Evolutionary conservation across 371 early-diverging fungal genomes (phyloP).

Genomic region (Lichtheimia corymbifera): DNA sequence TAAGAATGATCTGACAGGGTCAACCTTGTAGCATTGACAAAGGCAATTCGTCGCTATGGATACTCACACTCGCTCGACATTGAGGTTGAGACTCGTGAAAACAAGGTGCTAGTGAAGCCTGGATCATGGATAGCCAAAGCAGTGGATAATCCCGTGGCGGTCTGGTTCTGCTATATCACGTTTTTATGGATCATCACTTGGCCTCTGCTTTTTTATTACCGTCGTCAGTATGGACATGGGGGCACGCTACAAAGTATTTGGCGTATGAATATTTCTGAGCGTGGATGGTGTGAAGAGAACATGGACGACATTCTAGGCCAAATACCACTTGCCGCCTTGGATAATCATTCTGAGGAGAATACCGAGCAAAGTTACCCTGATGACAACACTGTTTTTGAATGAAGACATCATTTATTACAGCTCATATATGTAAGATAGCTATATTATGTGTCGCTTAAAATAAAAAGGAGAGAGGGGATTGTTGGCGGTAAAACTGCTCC

Average conservation of each 20-base stretch:
- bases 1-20: no score
- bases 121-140: conserved; percentile 21
- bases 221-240: conserved; percentile 33
- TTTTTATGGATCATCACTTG: conserved; percentile 39
- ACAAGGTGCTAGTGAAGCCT: conserved; percentile 39
- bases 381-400: no score
- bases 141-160: conserved; percentile 26
- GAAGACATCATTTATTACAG: no score
- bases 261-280: conserved; percentile 36
- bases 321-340: neutral
- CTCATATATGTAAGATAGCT: no score
- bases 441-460: no score
- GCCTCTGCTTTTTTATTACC: conserved; percentile 28
- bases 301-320: conserved; percentile 3
- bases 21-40: conserved; percentile 25
- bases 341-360: no score
- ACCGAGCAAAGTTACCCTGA: no score
- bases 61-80: conserved; percentile 34
- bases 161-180: conserved; percentile 27
- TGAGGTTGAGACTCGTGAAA: conserved; percentile 27
- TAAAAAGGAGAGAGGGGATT: no score
- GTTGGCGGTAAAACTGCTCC: no score
- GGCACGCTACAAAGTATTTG: conserved; percentile 38
- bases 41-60: conserved; percentile 38
- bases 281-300: conserved; percentile 30